Conservation (phyloP, 2,329 filamentous ascomycete genomes). For the Cytospora mali region DNA sequence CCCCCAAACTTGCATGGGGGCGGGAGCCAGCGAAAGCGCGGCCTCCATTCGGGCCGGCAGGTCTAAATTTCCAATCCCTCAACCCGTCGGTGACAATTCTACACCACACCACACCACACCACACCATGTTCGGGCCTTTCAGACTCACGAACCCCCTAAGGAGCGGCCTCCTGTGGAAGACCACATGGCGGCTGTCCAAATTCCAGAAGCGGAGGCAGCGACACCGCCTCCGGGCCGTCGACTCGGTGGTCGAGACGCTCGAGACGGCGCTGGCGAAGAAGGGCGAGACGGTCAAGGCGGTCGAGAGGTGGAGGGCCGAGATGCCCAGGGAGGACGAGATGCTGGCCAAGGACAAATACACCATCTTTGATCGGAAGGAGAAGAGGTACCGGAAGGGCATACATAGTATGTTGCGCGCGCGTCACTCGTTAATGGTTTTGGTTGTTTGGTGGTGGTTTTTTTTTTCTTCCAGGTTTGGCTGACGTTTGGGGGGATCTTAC, state of each 20-base stretch:
- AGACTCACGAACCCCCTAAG: conserved; percentile 76
- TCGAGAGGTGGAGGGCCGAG: conserved; percentile 90
- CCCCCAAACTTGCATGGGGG: conserved; percentile 8
- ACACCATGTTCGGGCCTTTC: conserved; percentile 78
- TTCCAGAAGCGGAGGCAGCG: conserved; percentile 90
- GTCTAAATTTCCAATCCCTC: conserved; percentile 4
- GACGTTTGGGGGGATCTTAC: conserved; percentile 3
- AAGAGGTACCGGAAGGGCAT: conserved; percentile 96
- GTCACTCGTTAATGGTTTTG: neutral
- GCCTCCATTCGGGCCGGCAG: conserved; percentile 10
- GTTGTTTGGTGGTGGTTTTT: conserved; percentile 14
- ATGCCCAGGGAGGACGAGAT: conserved; percentile 98
- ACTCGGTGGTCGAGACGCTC: conserved; percentile 82
- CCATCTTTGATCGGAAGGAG: conserved; percentile 93
- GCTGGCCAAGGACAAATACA: conserved; percentile 96
- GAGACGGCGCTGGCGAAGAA: conserved; percentile 76
- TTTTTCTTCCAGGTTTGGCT: neutral
- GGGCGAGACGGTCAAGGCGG: conserved; percentile 71
- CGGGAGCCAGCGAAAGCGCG: no score
- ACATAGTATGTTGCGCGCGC: conserved; percentile 69
- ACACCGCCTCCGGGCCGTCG: conserved; percentile 79
- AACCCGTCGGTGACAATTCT: neutral
- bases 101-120: conserved; percentile 17
- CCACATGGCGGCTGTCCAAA: conserved; percentile 89
- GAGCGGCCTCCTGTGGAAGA: conserved; percentile 92